A percentile compares a stretch with the other conserved stretches of the same genome.
Conservation (phyloP, 257 asterid genomes). For the Primulina tabacum region DNA sequence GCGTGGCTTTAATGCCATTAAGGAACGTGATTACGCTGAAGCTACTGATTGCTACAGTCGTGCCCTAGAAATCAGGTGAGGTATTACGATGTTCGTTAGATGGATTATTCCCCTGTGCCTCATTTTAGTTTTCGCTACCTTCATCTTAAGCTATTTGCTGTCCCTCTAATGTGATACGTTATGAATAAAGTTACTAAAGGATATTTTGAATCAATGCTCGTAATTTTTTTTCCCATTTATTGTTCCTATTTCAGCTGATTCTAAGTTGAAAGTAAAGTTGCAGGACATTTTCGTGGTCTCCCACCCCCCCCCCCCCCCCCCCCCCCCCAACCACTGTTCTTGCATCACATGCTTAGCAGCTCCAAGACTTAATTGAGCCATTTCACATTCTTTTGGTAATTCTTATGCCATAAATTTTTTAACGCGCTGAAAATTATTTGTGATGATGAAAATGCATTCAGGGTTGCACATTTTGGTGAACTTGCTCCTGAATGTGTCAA, state of each 20-base stretch:
- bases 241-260: background rate
- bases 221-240: background rate
- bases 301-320: background rate
- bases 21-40: constrained; percentile 63
- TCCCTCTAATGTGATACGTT: too few species aligned
- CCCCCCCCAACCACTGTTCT: too few species aligned
- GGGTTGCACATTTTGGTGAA: constrained; percentile 83
- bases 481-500: constrained; percentile 82
- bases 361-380: background rate
- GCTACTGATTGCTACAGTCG: constrained; percentile 94
- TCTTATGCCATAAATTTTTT: background rate
- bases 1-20: constrained; percentile 60
- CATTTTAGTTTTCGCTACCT: background rate
- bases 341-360: background rate
- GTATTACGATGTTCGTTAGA: background rate
- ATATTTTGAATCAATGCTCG: background rate
- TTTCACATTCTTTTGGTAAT: constrained; percentile 8
- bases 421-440: background rate
- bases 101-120: background rate
- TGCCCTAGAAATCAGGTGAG: constrained; percentile 87
- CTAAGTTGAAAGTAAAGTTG: background rate
- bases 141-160: too few species aligned
- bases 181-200: too few species aligned
- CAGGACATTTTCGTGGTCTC: background rate
- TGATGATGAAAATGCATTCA: constrained; percentile 17